A percentile compares a stretch with the other conserved stretches of the same genome.
Conservation (phyloP, 2,329 filamentous ascomycete species). For the Metarhizium sp. region DNA sequence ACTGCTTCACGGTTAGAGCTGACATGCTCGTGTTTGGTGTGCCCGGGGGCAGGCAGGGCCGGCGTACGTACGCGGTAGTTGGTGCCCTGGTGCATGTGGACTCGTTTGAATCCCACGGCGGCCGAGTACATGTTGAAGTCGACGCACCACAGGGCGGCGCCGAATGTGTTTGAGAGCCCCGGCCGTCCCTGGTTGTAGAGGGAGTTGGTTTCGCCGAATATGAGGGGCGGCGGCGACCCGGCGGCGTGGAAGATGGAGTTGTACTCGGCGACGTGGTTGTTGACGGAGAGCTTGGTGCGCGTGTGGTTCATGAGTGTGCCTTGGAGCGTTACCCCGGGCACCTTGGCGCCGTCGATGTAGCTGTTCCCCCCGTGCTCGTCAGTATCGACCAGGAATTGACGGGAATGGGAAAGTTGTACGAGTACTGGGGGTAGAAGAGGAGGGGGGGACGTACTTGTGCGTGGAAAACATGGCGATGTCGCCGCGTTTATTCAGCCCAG, state of each 20-base stretch:
- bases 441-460: constrained; percentile 39
- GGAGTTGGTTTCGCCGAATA: constrained; percentile 53
- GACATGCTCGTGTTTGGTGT: too few species aligned
- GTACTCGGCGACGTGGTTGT: constrained; percentile 38
- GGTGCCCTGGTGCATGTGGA: constrained; percentile 57
- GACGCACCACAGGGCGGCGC: constrained; percentile 54
- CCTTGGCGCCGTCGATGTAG: constrained; percentile 51
- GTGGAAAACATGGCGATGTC: constrained; percentile 45
- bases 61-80: constrained; percentile 37
- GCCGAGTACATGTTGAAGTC: constrained; percentile 54
- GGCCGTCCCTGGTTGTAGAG: constrained; percentile 53
- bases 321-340: constrained; percentile 52
- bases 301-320: constrained; percentile 56
- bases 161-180: constrained; percentile 55
- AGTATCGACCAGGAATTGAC: background rate
- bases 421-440: background rate
- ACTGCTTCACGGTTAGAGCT: constrained; percentile 19
- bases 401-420: too few species aligned
- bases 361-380: constrained; percentile 20
- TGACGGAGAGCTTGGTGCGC: constrained; percentile 30
- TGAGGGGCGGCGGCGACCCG: constrained; percentile 33
- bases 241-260: constrained; percentile 24
- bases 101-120: constrained; percentile 42
- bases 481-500: constrained; percentile 38
- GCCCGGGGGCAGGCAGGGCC: background rate